Base-by-base conservation (phyloP, 768 basidiomycete genomes). In the Suillus bovinus region DNA sequence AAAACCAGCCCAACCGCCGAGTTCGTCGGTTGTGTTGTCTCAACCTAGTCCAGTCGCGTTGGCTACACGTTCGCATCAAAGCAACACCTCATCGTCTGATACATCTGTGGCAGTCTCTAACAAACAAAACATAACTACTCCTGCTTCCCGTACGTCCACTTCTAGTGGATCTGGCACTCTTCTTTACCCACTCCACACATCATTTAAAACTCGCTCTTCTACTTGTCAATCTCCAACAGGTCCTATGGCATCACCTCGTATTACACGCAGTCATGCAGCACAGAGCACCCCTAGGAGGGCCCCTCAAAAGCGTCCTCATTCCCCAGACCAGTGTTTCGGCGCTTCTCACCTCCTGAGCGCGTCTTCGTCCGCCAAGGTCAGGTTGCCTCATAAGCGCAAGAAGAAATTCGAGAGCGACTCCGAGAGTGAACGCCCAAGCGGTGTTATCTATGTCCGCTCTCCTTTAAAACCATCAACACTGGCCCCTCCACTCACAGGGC, bases 401-500 rank as follows among this genome's bases (percentile, higher is more conserved):
- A 77, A 67, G 61, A 59, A 49, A 27, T 59, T 61, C 13, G 63
- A 61, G 31, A 52, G 57, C 17, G 64, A 66, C 27, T 57, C 54
- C 3, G 49, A 60, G n/a, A 31, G 61, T 38, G 61, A 63, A 20
- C 55, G 34, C 13, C 63, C 55, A 31, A 61, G 49, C 47, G 31
- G 58, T 16, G 55, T 64, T 11, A 33, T 66, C 56, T 47, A 54
- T 27, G 58, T 73, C 14, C 55, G 63, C 3, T 47, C 64, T 62
- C 49, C 72, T 65, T 59, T 83, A 80, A 71, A 82, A 76, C 54
- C 71, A 71, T 39, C 38, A 24, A 17, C 17, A 56, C 59, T 78
- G 31, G 76, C 76, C 1, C 68, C 78, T 27, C 75, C 79, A 8
- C 39, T 33, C 24, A 55, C 27, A 34, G 64, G 58, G 29, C 59